Base-by-base conservation (phyloP, 768 basidiomycete species). In the Panaeolus cyanescens region DNA sequence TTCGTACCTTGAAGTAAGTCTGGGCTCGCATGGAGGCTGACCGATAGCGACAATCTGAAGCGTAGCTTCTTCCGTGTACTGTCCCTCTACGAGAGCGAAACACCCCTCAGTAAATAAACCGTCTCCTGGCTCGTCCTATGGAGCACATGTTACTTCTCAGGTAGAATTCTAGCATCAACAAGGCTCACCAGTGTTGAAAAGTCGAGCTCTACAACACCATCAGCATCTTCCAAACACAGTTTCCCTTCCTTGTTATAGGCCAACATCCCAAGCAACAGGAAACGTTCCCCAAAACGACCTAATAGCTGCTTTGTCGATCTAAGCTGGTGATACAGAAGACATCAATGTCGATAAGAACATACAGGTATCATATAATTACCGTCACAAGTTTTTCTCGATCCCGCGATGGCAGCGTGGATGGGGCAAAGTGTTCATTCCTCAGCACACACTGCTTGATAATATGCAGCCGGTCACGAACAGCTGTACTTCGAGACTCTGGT, bases 41-140 rank as follows among this genome's bases (percentile, higher is more conserved):
- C 97, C 97, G 62, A 99, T 92, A 19, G 96, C 97, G 64, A 95
- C 86, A 5, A 98, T 93, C 65, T 90, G 84, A 55, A 99, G 80
- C 1, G 84, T 91, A 55, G 90, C 92, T 31, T 99, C 95, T 62
- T 96, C 90, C 0, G 93, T 98, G 71, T 98, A 99, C 69, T 95
- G 93, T 20, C 97, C 97, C 77, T 99, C 97, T 0, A 98, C 88
- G 15, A 99, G 83, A 0, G 95, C 94, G 73, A 98, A 92, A 61
- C 90, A 95, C 0, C 97, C 97, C 74, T 99, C 97, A 0, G 95
- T 97, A 70, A 97, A 99, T 5, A 99, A 72, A 1, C 97, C 97
- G 69, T 96, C 95, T 37, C 95, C 94, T 17, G 96, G 96, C 62
- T 92, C 91, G 73, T 96, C 87, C 85, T 89, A 65, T 36, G 15